Evolutionary conservation across 1,284 basidiomycete genomes (phyloP).

Genomic region (Lentinula novae-zelandiae): DNA sequence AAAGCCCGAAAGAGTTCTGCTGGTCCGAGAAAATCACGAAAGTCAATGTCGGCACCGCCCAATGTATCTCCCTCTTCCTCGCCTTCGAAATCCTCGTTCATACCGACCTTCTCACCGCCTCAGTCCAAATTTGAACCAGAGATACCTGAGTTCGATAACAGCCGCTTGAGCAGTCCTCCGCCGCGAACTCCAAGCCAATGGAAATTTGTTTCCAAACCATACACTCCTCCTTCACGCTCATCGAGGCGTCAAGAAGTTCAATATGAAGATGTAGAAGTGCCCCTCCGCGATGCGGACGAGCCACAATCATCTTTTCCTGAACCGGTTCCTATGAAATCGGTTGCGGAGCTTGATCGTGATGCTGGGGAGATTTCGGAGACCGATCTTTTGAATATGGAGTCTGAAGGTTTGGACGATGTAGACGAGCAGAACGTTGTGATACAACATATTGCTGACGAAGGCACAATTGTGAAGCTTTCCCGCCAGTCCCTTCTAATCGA

Average conservation of each 20-base stretch:
- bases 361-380: constrained; percentile 4
- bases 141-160: constrained; percentile 30
- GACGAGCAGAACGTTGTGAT: constrained; percentile 21
- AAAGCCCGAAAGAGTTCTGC: constrained; percentile 45
- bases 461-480: constrained; percentile 8
- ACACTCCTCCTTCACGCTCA: constrained; percentile 4
- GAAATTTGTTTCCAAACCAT: constrained; percentile 5
- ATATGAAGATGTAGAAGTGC: constrained; percentile 16
- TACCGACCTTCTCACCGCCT: constrained; percentile 28
- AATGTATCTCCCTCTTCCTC: constrained; percentile 46
- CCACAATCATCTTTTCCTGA: constrained; percentile 7
- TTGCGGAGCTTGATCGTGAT: constrained; percentile 23
- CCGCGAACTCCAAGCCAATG: not conserved
- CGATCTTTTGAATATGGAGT: constrained; percentile 25
- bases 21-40: constrained; percentile 50
- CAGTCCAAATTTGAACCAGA: constrained; percentile 57
- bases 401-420: constrained; percentile 18
- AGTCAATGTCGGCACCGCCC: constrained; percentile 72
- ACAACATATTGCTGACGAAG: constrained; percentile 33
- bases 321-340: constrained; percentile 1
- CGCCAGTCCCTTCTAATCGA: constrained; percentile 15
- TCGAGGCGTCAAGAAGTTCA: constrained; percentile 11
- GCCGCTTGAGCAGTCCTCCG: constrained; percentile 17
- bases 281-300: constrained; percentile 12
- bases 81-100: constrained; percentile 24